Evolutionary conservation across 257 asterid genomes (phyloP).

Genomic region (Solanum ossicruentum): DNA sequence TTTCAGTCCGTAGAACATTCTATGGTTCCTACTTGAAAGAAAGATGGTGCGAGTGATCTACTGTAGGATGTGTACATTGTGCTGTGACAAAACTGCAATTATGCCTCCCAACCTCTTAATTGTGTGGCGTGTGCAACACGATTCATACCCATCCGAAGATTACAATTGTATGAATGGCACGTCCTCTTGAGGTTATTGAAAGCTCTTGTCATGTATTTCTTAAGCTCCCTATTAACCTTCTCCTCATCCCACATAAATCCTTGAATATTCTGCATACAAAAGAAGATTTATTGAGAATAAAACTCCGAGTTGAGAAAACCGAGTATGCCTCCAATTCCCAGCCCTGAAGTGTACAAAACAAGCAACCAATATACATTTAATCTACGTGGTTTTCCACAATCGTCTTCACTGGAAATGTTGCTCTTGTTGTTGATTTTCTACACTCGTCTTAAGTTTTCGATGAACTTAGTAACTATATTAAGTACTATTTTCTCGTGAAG

Average conservation of each 20-base stretch:
- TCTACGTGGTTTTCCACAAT: neutral
- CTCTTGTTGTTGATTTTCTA: neutral
- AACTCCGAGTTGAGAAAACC: neutral
- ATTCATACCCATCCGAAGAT: constrained; percentile 85
- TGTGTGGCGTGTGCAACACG: constrained; percentile 80
- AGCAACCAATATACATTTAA: neutral
- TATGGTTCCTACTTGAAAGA: neutral
- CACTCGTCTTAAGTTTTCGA: neutral
- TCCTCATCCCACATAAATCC: constrained; percentile 90
- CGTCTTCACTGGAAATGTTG: neutral
- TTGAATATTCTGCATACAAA: constrained; percentile 56
- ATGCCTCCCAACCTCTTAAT: constrained; percentile 87
- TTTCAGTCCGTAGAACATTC: neutral
- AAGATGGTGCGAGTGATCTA: neutral
- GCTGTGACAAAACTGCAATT: neutral
- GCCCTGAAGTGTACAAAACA: neutral
- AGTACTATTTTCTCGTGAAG: neutral
- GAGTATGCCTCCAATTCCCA: neutral
- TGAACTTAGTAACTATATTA: neutral
- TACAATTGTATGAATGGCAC: constrained; percentile 61
- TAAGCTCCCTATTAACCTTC: constrained; percentile 61
- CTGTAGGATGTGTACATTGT: neutral
- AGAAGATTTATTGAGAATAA: neutral
- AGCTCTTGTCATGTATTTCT: constrained; percentile 65
- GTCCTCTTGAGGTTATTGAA: constrained; percentile 50